Evolutionary conservation across 306 rosid species (phyloP), one percentile per base, ranked within the genome.

Genomic region (Ormosia emarginata): DNA sequence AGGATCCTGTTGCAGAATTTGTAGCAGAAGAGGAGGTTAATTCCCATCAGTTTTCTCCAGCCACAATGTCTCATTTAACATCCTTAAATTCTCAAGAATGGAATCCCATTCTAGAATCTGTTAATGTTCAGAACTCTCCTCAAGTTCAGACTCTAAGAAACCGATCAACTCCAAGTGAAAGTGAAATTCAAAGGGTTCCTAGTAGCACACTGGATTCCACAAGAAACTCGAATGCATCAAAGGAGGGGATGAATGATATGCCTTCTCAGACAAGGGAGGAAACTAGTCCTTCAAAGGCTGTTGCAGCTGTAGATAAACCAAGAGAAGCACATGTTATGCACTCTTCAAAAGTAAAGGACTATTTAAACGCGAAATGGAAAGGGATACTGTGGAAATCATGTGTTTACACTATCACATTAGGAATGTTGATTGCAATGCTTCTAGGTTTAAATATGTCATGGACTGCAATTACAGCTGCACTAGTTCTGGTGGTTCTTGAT

Each of bases 391-490:
- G 97, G 99, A 95, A 95, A 74, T 49, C 74, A 15, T 85, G 90
- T 76, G 96, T 95, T 72, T 93, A 92, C 58, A 69, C 78, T 12
- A 81, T 93, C 79, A 95, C 98, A 6, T 4, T 91, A 18, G 99
- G 99, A 41, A 93, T 95, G 98, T 52, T 95, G 71, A 18, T 88
- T 76, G 93, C 93, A 9, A 74, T 95, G 88, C 94, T 93, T 82
- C 37, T 91, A 71, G 99, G 99, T 9, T 73, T 92, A 79, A 81
- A 90, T 62, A 90, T 95, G 98, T 95, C 99, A n/a, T 95, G 99
- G 98, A 81, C 89, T 59, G 91, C 96, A 24, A 88, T 95, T 71
- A 77, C 97, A 46, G 94, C 99, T 14, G 94, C 99, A 8, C 87
- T 95, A 37, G 93, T 94, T 82, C 89, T 95, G 67, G 86, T 93